These are phyloP conservation scores for Talaromyces sp. DNA, from an alignment of 2,329 filamentous ascomycete species.

Conservation along the genomic window DNA sequence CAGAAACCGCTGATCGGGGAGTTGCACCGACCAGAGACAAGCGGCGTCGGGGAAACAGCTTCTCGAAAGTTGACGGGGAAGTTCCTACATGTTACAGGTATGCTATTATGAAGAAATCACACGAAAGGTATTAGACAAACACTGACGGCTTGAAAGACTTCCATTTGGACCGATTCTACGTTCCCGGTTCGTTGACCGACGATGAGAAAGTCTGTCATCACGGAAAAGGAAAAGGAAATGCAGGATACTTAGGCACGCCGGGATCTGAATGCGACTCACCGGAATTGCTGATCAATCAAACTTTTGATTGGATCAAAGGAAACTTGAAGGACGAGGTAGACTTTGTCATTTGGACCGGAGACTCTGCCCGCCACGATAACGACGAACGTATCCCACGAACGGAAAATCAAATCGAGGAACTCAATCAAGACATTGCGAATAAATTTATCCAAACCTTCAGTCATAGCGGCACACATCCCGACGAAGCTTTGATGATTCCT, in stretches of 20 bases:
- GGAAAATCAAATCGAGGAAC: slow-evolving; percentile 68
- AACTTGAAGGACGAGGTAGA: slow-evolving; percentile 77
- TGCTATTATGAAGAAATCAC: neutral
- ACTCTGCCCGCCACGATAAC: slow-evolving; percentile 84
- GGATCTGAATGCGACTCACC: slow-evolving; percentile 88
- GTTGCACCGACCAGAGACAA: neutral
- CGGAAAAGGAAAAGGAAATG: slow-evolving; percentile 69
- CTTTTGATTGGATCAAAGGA: slow-evolving; percentile 80
- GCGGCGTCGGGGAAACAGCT: neutral
- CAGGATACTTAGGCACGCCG: slow-evolving; percentile 80
- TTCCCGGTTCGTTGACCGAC: slow-evolving; percentile 68
- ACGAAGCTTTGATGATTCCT: slow-evolving; percentile 65
- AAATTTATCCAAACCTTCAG: slow-evolving; percentile 75
- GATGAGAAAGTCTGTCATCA: slow-evolving; percentile 73
- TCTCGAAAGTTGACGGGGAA: slow-evolving; percentile 28
- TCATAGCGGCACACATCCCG: slow-evolving; percentile 48
- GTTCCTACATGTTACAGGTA: slow-evolving; percentile 39
- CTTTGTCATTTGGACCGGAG: slow-evolving; percentile 90
- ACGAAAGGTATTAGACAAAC: neutral
- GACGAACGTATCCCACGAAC: slow-evolving; percentile 77
- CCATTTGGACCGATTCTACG: slow-evolving; percentile 87
- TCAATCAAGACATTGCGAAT: slow-evolving; percentile 71
- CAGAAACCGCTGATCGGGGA: slow-evolving; percentile 5
- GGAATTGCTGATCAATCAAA: slow-evolving; percentile 74
- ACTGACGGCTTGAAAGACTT: slow-evolving; percentile 60